Conservation (phyloP, 1,284 basidiomycete genomes). For the Ganoderma multipileum region DNA sequence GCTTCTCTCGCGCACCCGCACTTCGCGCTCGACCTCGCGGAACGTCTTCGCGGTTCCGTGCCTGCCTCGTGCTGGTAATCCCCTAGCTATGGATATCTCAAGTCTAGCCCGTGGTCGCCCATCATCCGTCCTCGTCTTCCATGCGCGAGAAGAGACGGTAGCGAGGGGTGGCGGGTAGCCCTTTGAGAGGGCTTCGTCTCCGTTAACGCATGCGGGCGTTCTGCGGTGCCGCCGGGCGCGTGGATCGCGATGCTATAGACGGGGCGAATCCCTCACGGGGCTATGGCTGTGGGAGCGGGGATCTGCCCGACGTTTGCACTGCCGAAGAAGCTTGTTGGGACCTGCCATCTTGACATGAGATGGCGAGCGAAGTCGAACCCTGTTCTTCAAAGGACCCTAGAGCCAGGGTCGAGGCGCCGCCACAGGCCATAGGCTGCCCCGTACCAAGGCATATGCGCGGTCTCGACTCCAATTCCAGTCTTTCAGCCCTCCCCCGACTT, state of each 20-base stretch:
- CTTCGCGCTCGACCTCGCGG: background rate
- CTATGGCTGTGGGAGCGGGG: background rate
- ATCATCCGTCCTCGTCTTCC: background rate
- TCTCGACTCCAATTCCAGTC: background rate
- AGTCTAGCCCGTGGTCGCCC: background rate
- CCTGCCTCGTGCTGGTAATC: conserved; percentile 5
- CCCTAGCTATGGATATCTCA: background rate
- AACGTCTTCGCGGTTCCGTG: background rate
- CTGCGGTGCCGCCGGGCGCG: conserved; percentile 1
- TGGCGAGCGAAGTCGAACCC: background rate
- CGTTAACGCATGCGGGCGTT: background rate
- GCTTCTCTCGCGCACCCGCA: background rate
- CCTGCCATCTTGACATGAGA: background rate
- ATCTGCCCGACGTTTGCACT: background rate
- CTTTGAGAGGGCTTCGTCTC: background rate
- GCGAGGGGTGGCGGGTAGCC: background rate
- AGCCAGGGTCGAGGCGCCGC: too few relatives aligned
- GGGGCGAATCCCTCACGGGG: background rate
- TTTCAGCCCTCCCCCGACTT: background rate
- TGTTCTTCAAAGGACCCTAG: background rate
- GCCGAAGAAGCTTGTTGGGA: conserved; percentile 1
- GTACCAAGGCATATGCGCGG: background rate
- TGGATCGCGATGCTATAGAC: background rate
- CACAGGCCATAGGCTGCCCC: background rate
- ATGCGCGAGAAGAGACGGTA: background rate